A percentile compares a stretch with the other conserved stretches of the same genome.
Evolutionary conservation across 2,329 filamentous ascomycete species (phyloP).

Genomic region (Graphium sp.): DNA sequence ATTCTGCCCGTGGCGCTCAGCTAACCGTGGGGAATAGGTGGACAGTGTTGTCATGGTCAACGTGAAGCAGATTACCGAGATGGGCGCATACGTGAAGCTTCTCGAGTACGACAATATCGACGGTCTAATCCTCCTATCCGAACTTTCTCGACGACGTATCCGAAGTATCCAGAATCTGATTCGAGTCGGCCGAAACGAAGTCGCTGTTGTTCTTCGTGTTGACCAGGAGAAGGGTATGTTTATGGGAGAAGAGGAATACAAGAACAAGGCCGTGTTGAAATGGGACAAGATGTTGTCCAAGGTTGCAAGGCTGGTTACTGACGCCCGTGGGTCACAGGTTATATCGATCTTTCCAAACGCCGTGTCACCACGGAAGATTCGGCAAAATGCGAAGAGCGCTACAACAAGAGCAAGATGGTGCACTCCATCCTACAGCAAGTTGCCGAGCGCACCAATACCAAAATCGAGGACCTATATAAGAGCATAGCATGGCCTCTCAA

Average conservation of each 20-base stretch:
- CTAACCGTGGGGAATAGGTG: conserved; percentile 46
- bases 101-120: conserved; percentile 99
- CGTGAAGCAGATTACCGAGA: conserved; percentile 99
- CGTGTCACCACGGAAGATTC: conserved; percentile 96
- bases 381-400: conserved; percentile 94
- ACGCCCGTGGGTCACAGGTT: conserved; percentile 26
- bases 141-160: conserved; percentile 95
- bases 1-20: conserved; percentile 1
- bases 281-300: too few species aligned
- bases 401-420: conserved; percentile 99
- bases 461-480: conserved; percentile 92
- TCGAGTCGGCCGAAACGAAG: conserved; percentile 92
- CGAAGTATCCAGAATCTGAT: conserved; percentile 98
- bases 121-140: conserved; percentile 97
- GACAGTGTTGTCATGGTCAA: conserved; percentile 99
- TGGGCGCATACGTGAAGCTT: conserved; percentile 99
- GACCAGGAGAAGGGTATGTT: conserved; percentile 89
- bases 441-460: conserved; percentile 85
- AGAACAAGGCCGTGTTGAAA: too few species aligned
- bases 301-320: background rate
- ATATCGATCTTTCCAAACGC: conserved; percentile 97
- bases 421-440: conserved; percentile 99
- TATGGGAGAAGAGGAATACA: too few species aligned
- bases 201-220: conserved; percentile 94
- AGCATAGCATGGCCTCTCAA: conserved; percentile 93